Evolutionary conservation across 768 basidiomycete species (phyloP), one percentile per base, ranked within the genome.

Genomic region (Xerocomellus amylosporus): DNA sequence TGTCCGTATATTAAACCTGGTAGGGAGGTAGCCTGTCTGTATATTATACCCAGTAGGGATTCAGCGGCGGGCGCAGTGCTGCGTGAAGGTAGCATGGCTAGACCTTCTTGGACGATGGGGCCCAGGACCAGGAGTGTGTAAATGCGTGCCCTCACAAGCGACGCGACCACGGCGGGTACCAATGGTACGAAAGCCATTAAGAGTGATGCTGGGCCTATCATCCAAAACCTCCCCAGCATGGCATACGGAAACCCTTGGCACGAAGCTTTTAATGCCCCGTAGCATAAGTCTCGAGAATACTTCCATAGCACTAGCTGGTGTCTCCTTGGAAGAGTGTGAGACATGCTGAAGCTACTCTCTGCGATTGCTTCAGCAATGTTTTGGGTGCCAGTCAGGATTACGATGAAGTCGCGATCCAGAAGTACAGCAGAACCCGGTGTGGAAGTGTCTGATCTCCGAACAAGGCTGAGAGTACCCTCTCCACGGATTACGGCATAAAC

Each of bases 341-440:
- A 51, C 24, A 48, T 40, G 28, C 15, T 24, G 41, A 58, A 58
- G 6, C 37, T 20, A 10, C 53, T 37, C 38, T 51, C 53, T 20
- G 49, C 40, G 20, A 55, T 43, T 17, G 54, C 44, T 13, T 58
- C 53, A 2, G 55, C 54, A 8, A 48, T 15, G 15, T 20, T 38
- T 28, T 40, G 50, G 46, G 15, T 24, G 15, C 54, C 58, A 1
- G 9, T 43, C 14, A 51, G 10, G 7, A 59, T 13, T 8, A 59
- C 10, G 9, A 36, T 41, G 22, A 49, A 56, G 17, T 49, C 43
- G 3, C 20, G 37, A 46, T 52, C 50, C 54, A 49, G 33, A 41
- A 57, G 34, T 2, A 53, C 41, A 12, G 52, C 51, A 5, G 13
- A 53, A 6, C 51, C 34, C 4, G 12, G 43, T 2, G 40, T 15